Conservation (phyloP, 1,139 yeast genomes). For the Yamadazyma taylorii region DNA sequence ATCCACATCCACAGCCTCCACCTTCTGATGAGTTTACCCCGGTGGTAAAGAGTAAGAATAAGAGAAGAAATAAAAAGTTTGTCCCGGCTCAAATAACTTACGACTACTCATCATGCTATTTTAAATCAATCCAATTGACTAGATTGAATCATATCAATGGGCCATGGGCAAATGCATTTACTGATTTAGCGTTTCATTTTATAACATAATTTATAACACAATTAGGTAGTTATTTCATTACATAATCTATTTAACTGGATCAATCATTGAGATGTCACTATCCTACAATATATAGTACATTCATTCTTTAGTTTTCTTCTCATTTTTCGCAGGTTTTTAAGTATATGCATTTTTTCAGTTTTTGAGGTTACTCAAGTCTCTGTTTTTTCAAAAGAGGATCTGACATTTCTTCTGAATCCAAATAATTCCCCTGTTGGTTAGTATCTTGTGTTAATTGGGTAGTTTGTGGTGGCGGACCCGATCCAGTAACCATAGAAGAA, state of each 20-base stretch:
- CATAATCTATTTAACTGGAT: constrained; percentile 5
- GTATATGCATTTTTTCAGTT: too few relatives aligned
- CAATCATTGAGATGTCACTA: too few relatives aligned
- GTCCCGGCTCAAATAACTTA: constrained; percentile 40
- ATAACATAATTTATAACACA: too few relatives aligned
- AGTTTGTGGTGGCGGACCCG: constrained; percentile 4
- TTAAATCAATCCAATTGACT: constrained; percentile 21
- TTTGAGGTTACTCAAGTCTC: constrained; percentile 16
- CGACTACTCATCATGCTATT: constrained; percentile 32
- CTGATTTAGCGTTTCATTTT: constrained; percentile 50
- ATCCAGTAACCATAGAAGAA: constrained; percentile 3
- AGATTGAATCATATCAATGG: constrained; percentile 26
- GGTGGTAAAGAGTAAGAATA: constrained; percentile 32
- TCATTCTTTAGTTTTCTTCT: neutral
- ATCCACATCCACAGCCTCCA: too few relatives aligned
- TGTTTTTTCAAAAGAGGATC: constrained; percentile 17
- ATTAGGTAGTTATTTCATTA: constrained; percentile 1
- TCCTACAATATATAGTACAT: constrained; percentile 1
- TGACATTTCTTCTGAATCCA: constrained; percentile 2
- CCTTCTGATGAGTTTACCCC: constrained; percentile 32
- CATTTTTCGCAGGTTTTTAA: too few relatives aligned
- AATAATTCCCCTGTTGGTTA: neutral
- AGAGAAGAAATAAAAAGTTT: constrained; percentile 22
- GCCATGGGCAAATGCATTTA: constrained; percentile 54
- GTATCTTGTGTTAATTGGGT: neutral